Evolutionary conservation across 2,329 filamentous ascomycete genomes (phyloP).

Genomic region (Fusarium pseudocircinatum): DNA sequence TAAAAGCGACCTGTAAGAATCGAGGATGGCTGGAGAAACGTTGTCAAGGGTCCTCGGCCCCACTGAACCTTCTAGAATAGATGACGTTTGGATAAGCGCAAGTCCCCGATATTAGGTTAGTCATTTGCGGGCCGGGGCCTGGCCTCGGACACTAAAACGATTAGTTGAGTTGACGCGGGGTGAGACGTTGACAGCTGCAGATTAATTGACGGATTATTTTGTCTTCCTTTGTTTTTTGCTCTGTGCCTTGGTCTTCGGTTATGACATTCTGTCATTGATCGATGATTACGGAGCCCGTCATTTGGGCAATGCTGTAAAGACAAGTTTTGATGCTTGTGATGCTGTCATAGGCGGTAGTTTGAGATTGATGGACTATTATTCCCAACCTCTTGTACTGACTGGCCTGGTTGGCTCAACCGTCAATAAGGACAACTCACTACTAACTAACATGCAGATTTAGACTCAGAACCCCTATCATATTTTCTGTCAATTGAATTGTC

Average conservation of each 20-base stretch:
- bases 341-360: not conserved
- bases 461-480: conserved; percentile 4
- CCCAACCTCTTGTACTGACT: conserved; percentile 3
- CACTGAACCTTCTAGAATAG: conserved; percentile 59
- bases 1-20: conserved; percentile 14
- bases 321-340: not conserved
- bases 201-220: conserved; percentile 15
- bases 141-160: conserved; percentile 36
- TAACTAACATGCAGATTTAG: conserved; percentile 10
- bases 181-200: not conserved
- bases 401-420: conserved; percentile 2
- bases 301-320: not conserved
- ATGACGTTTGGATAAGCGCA: conserved; percentile 48
- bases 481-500: conserved; percentile 17
- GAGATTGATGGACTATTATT: conserved; percentile 5
- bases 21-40: conserved; percentile 19
- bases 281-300: not conserved
- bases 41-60: conserved; percentile 40
- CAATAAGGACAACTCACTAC: conserved; percentile 21
- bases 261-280: conserved; percentile 7
- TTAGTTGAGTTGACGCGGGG: conserved; percentile 32
- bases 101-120: conserved; percentile 45
- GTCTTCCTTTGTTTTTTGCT: not conserved
- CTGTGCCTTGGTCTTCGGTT: not conserved
- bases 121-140: conserved; percentile 16